Percentiles rank a stretch among this genome's conserved stretches.
Evolutionary conservation across 208 protist genomes (phyloP).

Genomic region (Trypanosoma melophagium): DNA sequence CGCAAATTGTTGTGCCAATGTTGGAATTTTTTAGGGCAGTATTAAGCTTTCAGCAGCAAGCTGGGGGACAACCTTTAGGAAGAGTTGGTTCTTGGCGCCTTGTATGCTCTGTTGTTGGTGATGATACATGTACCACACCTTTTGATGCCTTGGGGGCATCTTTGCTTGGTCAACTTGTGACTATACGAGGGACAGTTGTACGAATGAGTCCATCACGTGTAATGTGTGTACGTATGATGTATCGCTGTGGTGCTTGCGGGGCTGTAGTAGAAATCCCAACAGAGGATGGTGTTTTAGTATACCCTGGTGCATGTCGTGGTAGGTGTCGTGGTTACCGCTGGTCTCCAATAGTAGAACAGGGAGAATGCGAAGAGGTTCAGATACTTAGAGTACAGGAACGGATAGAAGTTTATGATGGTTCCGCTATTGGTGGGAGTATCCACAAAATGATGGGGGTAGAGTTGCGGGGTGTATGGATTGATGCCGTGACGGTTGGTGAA

Average conservation of each 20-base stretch:
- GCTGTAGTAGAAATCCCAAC: constrained; percentile 39
- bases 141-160: constrained; percentile 77
- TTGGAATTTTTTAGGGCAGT: constrained; percentile 78
- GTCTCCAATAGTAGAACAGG: constrained; percentile 49
- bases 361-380: constrained; percentile 81
- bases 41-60: constrained; percentile 27
- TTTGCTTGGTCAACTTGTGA: constrained; percentile 68
- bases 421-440: constrained; percentile 43
- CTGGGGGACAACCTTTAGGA: constrained; percentile 10
- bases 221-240: constrained; percentile 61
- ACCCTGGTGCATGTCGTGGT: constrained; percentile 60
- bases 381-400: constrained; percentile 81
- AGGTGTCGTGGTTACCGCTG: constrained; percentile 78
- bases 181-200: constrained; percentile 73
- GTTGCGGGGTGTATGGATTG: constrained; percentile 64
- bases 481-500: constrained; percentile 73
- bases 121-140: constrained; percentile 31
- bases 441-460: constrained; percentile 80
- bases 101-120: constrained; percentile 39
- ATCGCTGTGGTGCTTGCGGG: constrained; percentile 68
- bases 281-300: constrained; percentile 75
- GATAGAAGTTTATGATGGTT: constrained; percentile 47
- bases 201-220: constrained; percentile 76
- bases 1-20: constrained; percentile 57
- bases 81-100: constrained; percentile 17